A percentile compares a stretch with the other conserved stretches of the same genome.
Evolutionary conservation across 2,329 filamentous ascomycete species (phyloP).

Genomic region (Bipolaris cookei): DNA sequence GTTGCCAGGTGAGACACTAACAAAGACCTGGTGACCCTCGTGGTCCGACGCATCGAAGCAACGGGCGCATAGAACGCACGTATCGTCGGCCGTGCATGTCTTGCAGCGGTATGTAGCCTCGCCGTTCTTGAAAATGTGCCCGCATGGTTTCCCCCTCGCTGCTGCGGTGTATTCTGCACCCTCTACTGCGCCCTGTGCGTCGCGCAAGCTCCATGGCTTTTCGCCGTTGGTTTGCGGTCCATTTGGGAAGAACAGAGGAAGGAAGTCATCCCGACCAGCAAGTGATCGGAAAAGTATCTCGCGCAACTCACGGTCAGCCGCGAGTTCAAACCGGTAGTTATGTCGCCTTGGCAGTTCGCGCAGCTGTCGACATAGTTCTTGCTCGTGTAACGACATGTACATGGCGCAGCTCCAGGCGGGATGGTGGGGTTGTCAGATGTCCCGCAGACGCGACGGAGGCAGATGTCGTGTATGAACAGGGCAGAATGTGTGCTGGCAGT

Average conservation of each 20-base stretch:
- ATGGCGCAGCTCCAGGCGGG: constrained; percentile 38
- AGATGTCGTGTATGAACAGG: not conserved
- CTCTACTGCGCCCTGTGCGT: constrained; percentile 89
- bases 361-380: constrained; percentile 82
- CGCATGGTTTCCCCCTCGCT: constrained; percentile 90
- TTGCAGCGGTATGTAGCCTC: constrained; percentile 95
- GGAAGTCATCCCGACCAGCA: constrained; percentile 74
- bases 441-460: not conserved
- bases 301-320: constrained; percentile 74
- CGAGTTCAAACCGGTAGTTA: constrained; percentile 75
- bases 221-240: constrained; percentile 65
- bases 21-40: constrained; percentile 87
- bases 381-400: constrained; percentile 66
- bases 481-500: constrained; percentile 4
- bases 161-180: constrained; percentile 94
- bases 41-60: constrained; percentile 98
- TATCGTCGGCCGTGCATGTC: constrained; percentile 93
- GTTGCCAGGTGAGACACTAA: constrained; percentile 86
- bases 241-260: constrained; percentile 81
- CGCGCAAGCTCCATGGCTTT: constrained; percentile 74
- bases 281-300: constrained; percentile 86
- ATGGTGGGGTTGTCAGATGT: constrained; percentile 19
- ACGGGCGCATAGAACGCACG: constrained; percentile 89
- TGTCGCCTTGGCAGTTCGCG: constrained; percentile 76
- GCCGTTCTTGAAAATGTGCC: constrained; percentile 94